phyloP scores from a whole-genome alignment of 768 basidiomycete genomes.

The Tricholoma sp. region DNA sequence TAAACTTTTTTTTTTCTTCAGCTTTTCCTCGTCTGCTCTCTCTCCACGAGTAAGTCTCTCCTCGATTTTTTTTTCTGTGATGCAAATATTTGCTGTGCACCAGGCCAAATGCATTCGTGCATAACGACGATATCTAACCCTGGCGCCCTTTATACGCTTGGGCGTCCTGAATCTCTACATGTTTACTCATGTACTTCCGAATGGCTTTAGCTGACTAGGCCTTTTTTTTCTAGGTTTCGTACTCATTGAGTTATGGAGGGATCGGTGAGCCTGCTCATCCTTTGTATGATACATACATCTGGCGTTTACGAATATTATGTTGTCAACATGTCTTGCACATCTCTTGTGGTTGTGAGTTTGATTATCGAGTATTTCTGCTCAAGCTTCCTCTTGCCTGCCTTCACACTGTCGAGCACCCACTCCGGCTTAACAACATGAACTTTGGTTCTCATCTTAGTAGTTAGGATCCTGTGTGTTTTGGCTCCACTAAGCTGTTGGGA shows the following conservation, averaged over 20 bases:
- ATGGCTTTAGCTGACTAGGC: conserved; percentile 1
- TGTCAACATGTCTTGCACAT: conserved; percentile 32
- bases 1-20: neutral
- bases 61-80: conserved; percentile 22
- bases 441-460: conserved; percentile 40
- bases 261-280: neutral
- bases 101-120: conserved; percentile 44
- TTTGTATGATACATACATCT: neutral
- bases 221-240: neutral
- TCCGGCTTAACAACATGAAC: conserved; percentile 68
- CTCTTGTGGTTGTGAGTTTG: conserved; percentile 31
- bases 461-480: conserved; percentile 65
- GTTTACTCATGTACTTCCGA: neutral
- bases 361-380: conserved; percentile 58
- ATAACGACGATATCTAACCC: conserved; percentile 42
- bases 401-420: conserved; percentile 70
- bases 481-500: conserved; percentile 66
- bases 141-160: conserved; percentile 47
- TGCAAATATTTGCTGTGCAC: conserved; percentile 54
- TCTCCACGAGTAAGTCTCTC: conserved; percentile 10
- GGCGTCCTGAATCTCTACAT: conserved; percentile 36
- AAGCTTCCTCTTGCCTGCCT: conserved; percentile 49
- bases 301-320: neutral
- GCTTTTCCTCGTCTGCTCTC: neutral
- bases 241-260: neutral